Evolutionary conservation across 163 green algal species (phyloP), one percentile per base, ranked within the genome.

Genomic region (Scenedesmus sp.): DNA sequence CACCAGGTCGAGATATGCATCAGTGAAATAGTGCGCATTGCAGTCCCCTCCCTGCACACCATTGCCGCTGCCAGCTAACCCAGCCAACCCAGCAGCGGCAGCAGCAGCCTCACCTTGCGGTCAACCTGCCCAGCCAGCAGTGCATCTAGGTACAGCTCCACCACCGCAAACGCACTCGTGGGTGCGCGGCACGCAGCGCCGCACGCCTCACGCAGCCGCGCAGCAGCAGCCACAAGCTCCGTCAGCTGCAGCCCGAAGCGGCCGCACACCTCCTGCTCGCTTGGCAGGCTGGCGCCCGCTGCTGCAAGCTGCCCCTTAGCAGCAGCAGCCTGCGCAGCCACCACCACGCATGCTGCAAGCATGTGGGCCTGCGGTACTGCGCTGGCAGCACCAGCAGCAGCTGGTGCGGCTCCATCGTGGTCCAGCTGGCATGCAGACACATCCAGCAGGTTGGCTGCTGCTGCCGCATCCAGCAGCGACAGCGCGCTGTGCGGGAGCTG

Each of bases 341-440:
- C 60, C 57, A 88, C 9, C 64, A 92, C 23, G 66, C 79, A 92
- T 34, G 88, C 88, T 56, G 88, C 88, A 18, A 88, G 52, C 64
- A 92, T 18, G 34, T 76, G 67, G 20, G n/a, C 52, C 9, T 84
- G 64, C n/a, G 62, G 64, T 10, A 87, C 60, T 7, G 57, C 82
- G 12, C 12, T 12, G 12, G 34, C 34, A 46, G 16, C 12, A 7
- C 26, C 46, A 10, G 34, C 26, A 57, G 46, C 0, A 7, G 76
- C 4, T 2, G 12, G 1, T 87, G 74, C 76, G 82, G 87, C 73
- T n/a, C 15, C 26, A 54, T 87, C 87, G 10, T 26, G 60, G 34
- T 79, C 10, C 64, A 89, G 62, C 15, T 83, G 60, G 59, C 81
- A n/a, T 46, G 82, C 81, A 86, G 52, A 5, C 34, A 26, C 46